These are phyloP conservation scores for Lentinula novae-zelandiae DNA, from an alignment of 1,284 basidiomycete species.

Conservation along the genomic window DNA sequence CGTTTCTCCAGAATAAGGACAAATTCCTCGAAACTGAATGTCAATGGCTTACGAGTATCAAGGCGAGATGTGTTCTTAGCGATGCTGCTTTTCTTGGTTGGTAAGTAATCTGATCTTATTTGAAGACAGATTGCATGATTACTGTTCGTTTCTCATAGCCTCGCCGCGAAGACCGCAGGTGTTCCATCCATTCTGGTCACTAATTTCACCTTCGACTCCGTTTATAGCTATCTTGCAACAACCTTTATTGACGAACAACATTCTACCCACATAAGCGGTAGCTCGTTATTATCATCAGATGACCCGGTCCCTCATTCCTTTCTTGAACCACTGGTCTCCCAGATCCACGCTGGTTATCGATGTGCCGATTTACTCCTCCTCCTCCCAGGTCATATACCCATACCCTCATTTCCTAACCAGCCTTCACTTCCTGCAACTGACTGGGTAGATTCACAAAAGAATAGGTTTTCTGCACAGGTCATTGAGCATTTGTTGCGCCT, in stretches of 20 bases:
- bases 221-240: slow-evolving; percentile 71
- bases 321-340: slow-evolving; percentile 56
- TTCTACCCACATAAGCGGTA: slow-evolving; percentile 9
- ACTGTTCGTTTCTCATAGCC: slow-evolving; percentile 32
- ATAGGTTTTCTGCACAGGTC: slow-evolving; percentile 38
- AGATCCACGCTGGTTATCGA: slow-evolving; percentile 64
- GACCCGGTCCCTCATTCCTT: slow-evolving; percentile 45
- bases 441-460: slow-evolving; percentile 54
- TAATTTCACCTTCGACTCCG: slow-evolving; percentile 81
- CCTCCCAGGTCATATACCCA: slow-evolving; percentile 70
- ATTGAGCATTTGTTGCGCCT: slow-evolving; percentile 15
- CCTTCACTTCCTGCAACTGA: slow-evolving; percentile 55
- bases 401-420: slow-evolving; percentile 58
- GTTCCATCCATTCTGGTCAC: slow-evolving; percentile 70
- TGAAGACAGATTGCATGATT: background rate
- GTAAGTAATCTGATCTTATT: slow-evolving; percentile 33
- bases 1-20: slow-evolving; percentile 56
- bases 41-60: slow-evolving; percentile 50
- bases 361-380: slow-evolving; percentile 68
- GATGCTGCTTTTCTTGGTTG: slow-evolving; percentile 79
- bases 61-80: slow-evolving; percentile 62
- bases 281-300: slow-evolving; percentile 35
- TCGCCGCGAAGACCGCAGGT: slow-evolving; percentile 59
- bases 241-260: slow-evolving; percentile 33
- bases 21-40: slow-evolving; percentile 52